Conservation (phyloP, 768 basidiomycete genomes). For the Serendipita sp. region DNA sequence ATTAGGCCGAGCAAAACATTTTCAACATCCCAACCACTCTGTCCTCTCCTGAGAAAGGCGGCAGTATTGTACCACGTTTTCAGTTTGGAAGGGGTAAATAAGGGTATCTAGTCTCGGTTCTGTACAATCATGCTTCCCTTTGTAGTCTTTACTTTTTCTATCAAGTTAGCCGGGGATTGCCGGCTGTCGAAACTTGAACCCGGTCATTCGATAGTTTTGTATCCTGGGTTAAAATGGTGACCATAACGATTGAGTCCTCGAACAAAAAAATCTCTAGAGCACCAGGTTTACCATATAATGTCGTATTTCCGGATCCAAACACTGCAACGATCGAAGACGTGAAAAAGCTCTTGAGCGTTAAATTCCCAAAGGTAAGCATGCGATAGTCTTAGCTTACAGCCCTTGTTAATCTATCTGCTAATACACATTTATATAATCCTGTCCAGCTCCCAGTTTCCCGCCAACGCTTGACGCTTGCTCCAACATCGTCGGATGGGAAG, state of each 20-base stretch:
- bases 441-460: not conserved
- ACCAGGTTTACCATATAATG: not conserved
- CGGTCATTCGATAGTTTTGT: not conserved
- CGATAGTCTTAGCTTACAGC: not conserved
- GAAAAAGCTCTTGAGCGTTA: slow-evolving; percentile 3
- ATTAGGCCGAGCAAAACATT: not conserved
- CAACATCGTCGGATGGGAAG: not conserved
- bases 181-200: not conserved
- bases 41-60: not conserved
- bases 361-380: not conserved
- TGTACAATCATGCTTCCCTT: not conserved
- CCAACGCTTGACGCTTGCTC: not conserved
- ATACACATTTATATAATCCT: too few relatives aligned
- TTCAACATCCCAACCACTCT: not conserved
- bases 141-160: not conserved
- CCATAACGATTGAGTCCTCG: not conserved
- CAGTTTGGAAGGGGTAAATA: not conserved
- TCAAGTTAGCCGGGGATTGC: not conserved
- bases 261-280: not conserved
- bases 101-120: not conserved
- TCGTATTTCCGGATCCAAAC: not conserved
- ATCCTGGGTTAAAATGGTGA: not conserved
- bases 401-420: not conserved
- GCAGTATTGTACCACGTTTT: not conserved
- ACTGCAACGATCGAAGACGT: not conserved